Percentiles rank a stretch among this genome's conserved stretches.
Conservation (phyloP, 164 flowering plant genomes). For the Piper betle region DNA sequence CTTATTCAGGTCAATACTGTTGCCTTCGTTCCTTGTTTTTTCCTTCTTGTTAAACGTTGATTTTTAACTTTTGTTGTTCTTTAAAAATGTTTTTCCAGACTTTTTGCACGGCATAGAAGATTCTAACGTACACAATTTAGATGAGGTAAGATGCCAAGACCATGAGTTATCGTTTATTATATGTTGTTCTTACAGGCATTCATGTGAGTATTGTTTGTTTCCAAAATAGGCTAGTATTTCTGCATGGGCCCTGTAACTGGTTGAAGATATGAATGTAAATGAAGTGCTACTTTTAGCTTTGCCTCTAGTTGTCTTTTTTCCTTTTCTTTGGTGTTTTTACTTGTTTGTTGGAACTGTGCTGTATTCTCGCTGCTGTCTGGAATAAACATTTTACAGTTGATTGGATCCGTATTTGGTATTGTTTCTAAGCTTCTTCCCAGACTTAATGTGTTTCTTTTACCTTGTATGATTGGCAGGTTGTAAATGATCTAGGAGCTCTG, state of each 20-base stretch:
- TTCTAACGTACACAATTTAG: slow-evolving; percentile 28
- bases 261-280: no score
- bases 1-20: slow-evolving; percentile 48
- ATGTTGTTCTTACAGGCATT: not conserved
- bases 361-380: not conserved
- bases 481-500: slow-evolving; percentile 29
- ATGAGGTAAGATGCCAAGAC: slow-evolving; percentile 3
- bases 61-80: not conserved
- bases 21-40: not conserved
- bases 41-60: not conserved
- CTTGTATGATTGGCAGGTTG: slow-evolving; percentile 28
- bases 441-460: not conserved
- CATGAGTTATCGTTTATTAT: not conserved
- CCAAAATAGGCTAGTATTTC: not conserved
- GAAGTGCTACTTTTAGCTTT: no score
- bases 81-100: slow-evolving; percentile 25
- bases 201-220: no score
- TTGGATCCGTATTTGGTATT: not conserved
- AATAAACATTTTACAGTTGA: no score
- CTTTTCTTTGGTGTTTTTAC: no score
- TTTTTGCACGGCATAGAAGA: slow-evolving; percentile 85
- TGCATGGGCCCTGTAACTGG: not conserved
- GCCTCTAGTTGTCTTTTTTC: no score
- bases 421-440: not conserved
- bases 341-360: no score